Evolutionary conservation across 352 stramenopile species (phyloP).

Genomic region (Phytophthora sp.): DNA sequence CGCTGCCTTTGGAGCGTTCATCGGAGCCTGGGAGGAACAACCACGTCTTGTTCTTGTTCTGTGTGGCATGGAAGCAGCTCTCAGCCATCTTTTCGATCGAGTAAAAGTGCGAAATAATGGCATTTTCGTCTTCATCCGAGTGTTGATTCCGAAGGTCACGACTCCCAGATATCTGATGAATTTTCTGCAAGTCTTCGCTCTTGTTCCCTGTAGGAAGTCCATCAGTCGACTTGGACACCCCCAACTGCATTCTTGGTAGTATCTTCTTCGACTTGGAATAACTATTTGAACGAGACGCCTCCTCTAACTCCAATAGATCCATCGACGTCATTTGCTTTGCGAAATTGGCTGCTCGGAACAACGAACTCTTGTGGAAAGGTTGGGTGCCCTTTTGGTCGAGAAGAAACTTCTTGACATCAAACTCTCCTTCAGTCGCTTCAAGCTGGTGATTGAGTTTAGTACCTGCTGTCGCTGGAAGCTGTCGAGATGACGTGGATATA

Average conservation of each 20-base stretch:
- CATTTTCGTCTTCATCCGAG: conserved; percentile 41
- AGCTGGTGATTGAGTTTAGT: neutral
- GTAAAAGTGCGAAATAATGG: conserved; percentile 73
- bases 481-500: conserved; percentile 13
- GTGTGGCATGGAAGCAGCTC: conserved; percentile 71
- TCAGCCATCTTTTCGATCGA: conserved; percentile 76
- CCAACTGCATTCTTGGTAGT: conserved; percentile 48
- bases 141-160: conserved; percentile 18
- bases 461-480: conserved; percentile 8
- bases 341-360: conserved; percentile 58
- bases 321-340: conserved; percentile 31
- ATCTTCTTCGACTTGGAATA: conserved; percentile 11
- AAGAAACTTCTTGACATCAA: conserved; percentile 71
- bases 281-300: too few species aligned
- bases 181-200: neutral
- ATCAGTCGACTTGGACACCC: conserved; percentile 27
- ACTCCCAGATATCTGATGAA: neutral
- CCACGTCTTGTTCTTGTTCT: conserved; percentile 80
- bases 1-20: conserved; percentile 60
- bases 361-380: conserved; percentile 58
- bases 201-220: too few species aligned
- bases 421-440: conserved; percentile 35
- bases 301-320: too few species aligned
- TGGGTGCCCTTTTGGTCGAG: conserved; percentile 63
- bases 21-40: conserved; percentile 70